Base-by-base conservation (phyloP, 176 grass and related monocot species). In the Carex cristatella region DNA sequence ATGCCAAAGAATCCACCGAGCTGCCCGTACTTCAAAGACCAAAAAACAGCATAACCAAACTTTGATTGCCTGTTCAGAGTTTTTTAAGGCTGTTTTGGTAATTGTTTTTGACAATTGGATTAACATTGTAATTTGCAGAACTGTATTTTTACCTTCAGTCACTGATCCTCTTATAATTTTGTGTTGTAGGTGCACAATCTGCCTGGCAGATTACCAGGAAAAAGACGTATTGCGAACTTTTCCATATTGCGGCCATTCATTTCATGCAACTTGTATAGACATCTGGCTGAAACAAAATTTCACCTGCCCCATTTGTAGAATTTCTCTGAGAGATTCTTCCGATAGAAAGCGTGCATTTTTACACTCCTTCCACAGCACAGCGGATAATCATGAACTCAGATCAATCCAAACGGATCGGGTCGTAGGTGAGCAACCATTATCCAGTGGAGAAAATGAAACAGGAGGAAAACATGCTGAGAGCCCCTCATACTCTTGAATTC, bases 241-340 rank as follows among this genome's bases (percentile, higher is more conserved):
- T 79, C 91, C 97, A 44, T 88, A 88, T 79, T 99, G 97, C 42
- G 84, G 91, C 51, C 97, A 99, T 49, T 85, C 85, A 65, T 99
- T 99, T 73, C 97, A 99, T 78, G 80, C 84, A 71, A 65, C 71
- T 31, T 96, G 97, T 89, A 94, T 99, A 81, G 91, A 96, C 86
- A 86, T 89, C 67, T 99, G 97, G 97, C 57, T 99, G 30, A 90
- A 88, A 79, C 93, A 94, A 78, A 91, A 99, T 61, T 88, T 92
- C 18, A 99, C 97, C 18, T 99, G 97, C 86, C 97, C 97, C 19
- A 89, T 99, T 6, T 99, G 97, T 91, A 92, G 97, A 90, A 87
- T 99, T 88, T 99, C 93, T 18, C 78, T 99, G 84, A 86, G 87
- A 58, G 91, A 89, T 65, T 91, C 89, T 65, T 76, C 87, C 3